Base-by-base conservation (phyloP, 2,329 filamentous ascomycete species). In the Chaetomiaceae sp. region DNA sequence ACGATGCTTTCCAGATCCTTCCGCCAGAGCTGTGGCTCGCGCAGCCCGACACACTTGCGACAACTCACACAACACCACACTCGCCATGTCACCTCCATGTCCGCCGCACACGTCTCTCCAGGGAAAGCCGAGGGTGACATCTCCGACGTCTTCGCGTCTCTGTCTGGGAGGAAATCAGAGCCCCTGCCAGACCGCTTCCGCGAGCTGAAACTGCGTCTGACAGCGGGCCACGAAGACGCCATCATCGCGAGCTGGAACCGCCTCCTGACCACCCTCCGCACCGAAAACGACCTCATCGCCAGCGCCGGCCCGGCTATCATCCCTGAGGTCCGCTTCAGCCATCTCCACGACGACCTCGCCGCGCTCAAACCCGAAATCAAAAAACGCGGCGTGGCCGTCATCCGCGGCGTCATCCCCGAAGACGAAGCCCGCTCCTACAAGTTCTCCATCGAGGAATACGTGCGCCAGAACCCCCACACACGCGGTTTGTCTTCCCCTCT, bases 391-490 rank as follows among this genome's bases (percentile, higher is more conserved):
- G 78, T 75, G 0, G 78, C 79, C 0, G 80, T 90, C 1, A 73
- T 90, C 19, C 74, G 79, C 38, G 81, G 81, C 12, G 86, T 89
- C 3, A 66, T 90, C 13, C 77, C 82, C 0, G 76, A 81, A 57
- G 66, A 70, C 1, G 78, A 85, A 63, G 86, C 85, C 0, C 68
- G 85, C 42, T 72, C 69, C 1, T 86, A 82, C 60, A 90, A 90
- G 67, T 71, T 72, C 8, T 75, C 83, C 53, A 69, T 85, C 5
- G 77, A 82, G 55, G 77, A 79, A 7, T 90, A 90, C 58, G 77
- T 87, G 6, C 68, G 68, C 12, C 74, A 74, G 47, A 90, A 90
- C 61, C 77, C 81, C 0, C 70, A 69, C 3, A 83, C 81, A 3
- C 75, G 71, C 70, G 75, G 77, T 74, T 13, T 17, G 25, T 54